phyloP scores from a whole-genome alignment of 192 early-diverging fungal species.

The Paraglomus brasilianum region DNA sequence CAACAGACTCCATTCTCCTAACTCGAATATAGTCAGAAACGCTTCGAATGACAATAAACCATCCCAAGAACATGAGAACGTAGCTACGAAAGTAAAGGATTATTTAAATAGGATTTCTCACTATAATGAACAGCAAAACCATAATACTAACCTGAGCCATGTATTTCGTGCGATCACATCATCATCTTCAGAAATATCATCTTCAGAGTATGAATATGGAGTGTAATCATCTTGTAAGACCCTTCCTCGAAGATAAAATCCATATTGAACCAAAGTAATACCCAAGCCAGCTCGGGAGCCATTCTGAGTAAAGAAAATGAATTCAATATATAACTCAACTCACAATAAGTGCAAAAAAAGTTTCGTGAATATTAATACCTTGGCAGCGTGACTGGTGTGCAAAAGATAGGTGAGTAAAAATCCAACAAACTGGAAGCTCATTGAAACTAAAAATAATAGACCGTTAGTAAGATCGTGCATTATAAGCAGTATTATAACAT shows the following conservation, averaged over 20 bases:
- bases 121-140: not conserved
- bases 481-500: not conserved
- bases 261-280: slow-evolving; percentile 77
- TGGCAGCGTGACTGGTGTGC: slow-evolving; percentile 87
- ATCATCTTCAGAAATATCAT: slow-evolving; percentile 36
- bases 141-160: slow-evolving; percentile 34
- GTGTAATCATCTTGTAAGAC: slow-evolving; percentile 31
- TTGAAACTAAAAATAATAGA: slow-evolving; percentile 52
- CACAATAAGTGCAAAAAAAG: not conserved
- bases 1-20: slow-evolving; percentile 68
- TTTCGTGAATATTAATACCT: slow-evolving; percentile 33
- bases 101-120: slow-evolving; percentile 35
- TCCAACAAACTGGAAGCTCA: slow-evolving; percentile 78
- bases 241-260: slow-evolving; percentile 66
- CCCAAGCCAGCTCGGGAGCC: slow-evolving; percentile 79
- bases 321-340: not conserved
- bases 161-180: slow-evolving; percentile 35
- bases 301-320: slow-evolving; percentile 45
- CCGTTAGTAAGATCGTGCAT: not conserved
- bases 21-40: slow-evolving; percentile 72
- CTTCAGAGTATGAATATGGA: slow-evolving; percentile 17
- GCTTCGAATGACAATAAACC: slow-evolving; percentile 69
- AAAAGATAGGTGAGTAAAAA: slow-evolving; percentile 91
- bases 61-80: slow-evolving; percentile 72
- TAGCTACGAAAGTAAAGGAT: slow-evolving; percentile 49